phyloP scores from a whole-genome alignment of 2,329 filamentous ascomycete species.

The Phoma herbarum region DNA sequence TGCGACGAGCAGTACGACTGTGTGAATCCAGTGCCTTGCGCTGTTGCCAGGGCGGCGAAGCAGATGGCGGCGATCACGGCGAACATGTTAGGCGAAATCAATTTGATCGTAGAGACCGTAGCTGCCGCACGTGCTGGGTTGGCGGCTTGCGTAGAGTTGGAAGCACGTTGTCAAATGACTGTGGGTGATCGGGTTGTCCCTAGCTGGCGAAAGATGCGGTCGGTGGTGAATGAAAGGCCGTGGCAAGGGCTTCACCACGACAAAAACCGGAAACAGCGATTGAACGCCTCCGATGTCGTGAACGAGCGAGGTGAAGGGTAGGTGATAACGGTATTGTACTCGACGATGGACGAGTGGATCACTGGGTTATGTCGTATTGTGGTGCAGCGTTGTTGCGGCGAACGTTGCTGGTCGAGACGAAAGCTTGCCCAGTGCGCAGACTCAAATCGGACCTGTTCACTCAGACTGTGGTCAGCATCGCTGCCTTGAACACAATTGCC shows the following conservation, averaged over 20 bases:
- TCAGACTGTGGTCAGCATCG: constrained; percentile 37
- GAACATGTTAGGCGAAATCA: constrained; percentile 28
- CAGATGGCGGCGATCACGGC: constrained; percentile 30
- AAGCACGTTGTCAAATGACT: constrained; percentile 1
- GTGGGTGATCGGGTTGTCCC: constrained; percentile 10
- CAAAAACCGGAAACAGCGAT: constrained; percentile 31
- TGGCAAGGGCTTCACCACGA: constrained; percentile 18
- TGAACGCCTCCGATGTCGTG: constrained; percentile 34
- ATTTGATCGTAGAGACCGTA: constrained; percentile 28
- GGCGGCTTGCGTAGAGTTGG: not conserved
- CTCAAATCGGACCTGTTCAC: constrained; percentile 16
- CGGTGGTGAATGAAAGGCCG: constrained; percentile 20
- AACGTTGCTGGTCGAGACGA: constrained; percentile 5
- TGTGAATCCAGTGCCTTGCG: constrained; percentile 25
- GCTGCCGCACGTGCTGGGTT: constrained; percentile 3
- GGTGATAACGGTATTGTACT: constrained; percentile 2
- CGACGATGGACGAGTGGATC: constrained; percentile 12
- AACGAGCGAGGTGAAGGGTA: constrained; percentile 15
- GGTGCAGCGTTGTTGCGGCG: constrained; percentile 13
- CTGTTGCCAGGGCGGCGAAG: constrained; percentile 22
- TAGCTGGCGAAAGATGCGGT: not conserved
- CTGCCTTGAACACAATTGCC: constrained; percentile 23
- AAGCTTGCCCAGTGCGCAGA: constrained; percentile 3
- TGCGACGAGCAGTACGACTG: constrained; percentile 57
- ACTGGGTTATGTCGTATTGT: constrained; percentile 24